Evolutionary conservation across 78 protist genomes (phyloP), one percentile per base, ranked within the genome.

Genomic region (Monosiga brevicollis): DNA sequence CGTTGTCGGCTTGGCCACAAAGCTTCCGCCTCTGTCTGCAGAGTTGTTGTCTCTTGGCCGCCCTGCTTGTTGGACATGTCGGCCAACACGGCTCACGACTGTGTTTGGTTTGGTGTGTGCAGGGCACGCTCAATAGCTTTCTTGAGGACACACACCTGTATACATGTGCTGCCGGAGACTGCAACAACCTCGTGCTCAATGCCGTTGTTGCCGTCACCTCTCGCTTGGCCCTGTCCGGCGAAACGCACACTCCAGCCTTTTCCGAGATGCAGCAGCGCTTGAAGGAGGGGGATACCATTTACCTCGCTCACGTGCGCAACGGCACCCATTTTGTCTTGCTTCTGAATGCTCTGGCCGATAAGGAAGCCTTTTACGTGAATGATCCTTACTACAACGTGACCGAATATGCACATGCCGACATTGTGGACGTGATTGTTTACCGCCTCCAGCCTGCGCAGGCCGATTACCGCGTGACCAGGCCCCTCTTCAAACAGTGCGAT

Each of bases 401-500:
- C 76, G 22, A 40, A 23, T 80, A 80, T 29, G 43, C 62, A 32
- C 43, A 43, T 10, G 54, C n/a, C 42, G 22, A 37, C 55, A 26
- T 76, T 36, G 32, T n/a, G 37, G 79, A 76, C 79, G 25, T 76
- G 39, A 37, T 76, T 20, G 15, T n/a, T n/a, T 76, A 76, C 79
- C 24, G n/a, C 79, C 20, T 76, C 11, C 35, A 26, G 38, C 38
- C 75, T 9, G 75, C 75, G 2, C 75, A 49, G 62, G 29, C 6
- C 29, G 29, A 15, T 15, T 20, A 6, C 62, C 77, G 41, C 40
- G 9, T 73, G 36, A 2, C 79, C 34, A 55, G 42, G 20, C 84
- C 84, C 70, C 84, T 36, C 40, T 81, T 32, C 84, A 32, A 55
- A 15, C 84, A 81, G 37, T 81, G 84, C 75, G 75, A 81, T 37